A percentile compares a stretch with the other conserved stretches of the same genome.
Evolutionary conservation across 805 yeast species (phyloP).

Genomic region (Ogataea salicorniae): DNA sequence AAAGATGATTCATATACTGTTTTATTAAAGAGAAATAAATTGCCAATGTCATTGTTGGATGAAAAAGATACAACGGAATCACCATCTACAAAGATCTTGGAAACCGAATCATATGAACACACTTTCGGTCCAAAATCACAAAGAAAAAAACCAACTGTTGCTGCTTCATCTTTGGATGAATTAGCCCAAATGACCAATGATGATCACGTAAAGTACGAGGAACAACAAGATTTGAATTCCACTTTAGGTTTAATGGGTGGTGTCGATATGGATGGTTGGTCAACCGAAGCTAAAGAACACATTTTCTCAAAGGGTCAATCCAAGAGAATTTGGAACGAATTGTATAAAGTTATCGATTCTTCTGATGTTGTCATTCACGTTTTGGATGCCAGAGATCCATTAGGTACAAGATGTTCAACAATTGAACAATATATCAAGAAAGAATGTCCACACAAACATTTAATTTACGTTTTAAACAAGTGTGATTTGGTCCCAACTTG

Average conservation of each 20-base stretch:
- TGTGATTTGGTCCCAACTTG: constrained; percentile 98
- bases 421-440: constrained; percentile 90
- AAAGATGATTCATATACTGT: constrained; percentile 81
- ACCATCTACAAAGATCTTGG: constrained; percentile 75
- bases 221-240: constrained; percentile 68
- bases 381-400: constrained; percentile 94
- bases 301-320: constrained; percentile 97
- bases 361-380: constrained; percentile 97
- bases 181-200: constrained; percentile 54
- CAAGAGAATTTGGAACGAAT: constrained; percentile 96
- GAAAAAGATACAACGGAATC: constrained; percentile 75
- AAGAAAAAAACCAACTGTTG: constrained; percentile 79
- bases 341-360: constrained; percentile 94
- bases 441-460: constrained; percentile 95
- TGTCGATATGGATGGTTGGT: constrained; percentile 68
- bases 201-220: constrained; percentile 59
- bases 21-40: constrained; percentile 77
- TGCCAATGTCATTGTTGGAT: constrained; percentile 92
- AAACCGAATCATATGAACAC: constrained; percentile 75
- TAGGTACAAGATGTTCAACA: constrained; percentile 90
- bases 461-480: constrained; percentile 90
- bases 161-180: constrained; percentile 76
- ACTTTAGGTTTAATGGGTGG: constrained; percentile 81
- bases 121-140: constrained; percentile 96
- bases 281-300: constrained; percentile 90